Conservation (phyloP, 2,329 filamentous ascomycete species). For the Fusarium robinianum region DNA sequence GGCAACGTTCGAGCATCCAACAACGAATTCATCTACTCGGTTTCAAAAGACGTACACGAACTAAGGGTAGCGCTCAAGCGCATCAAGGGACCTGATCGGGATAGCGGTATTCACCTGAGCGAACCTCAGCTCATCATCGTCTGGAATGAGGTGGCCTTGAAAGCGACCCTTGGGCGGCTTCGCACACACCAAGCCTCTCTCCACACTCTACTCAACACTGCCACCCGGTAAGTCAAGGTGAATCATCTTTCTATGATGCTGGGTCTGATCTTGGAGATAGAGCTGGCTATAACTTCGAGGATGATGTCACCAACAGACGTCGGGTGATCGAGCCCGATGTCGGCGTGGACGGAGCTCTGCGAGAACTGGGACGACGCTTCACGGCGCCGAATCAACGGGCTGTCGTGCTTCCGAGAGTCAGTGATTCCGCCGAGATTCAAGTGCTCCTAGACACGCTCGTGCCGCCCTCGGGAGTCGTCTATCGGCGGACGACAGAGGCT, state of each 20-base stretch:
- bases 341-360: slow-evolving; percentile 32
- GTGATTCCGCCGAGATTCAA: slow-evolving; percentile 37
- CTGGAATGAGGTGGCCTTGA: slow-evolving; percentile 35
- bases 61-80: slow-evolving; percentile 33
- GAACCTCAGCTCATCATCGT: slow-evolving; percentile 37
- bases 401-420: slow-evolving; percentile 34
- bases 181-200: slow-evolving; percentile 37
- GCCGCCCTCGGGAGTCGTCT: slow-evolving; percentile 27
- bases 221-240: slow-evolving; percentile 25
- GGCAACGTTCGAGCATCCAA: slow-evolving; percentile 31
- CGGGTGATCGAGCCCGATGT: slow-evolving; percentile 37
- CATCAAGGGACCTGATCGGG: slow-evolving; percentile 34
- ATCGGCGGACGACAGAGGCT: slow-evolving; percentile 26
- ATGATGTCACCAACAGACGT: slow-evolving; percentile 29
- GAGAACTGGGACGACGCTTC: slow-evolving; percentile 32
- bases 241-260: neutral
- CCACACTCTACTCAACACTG: slow-evolving; percentile 35
- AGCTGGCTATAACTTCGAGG: slow-evolving; percentile 30
- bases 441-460: slow-evolving; percentile 36
- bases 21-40: slow-evolving; percentile 34
- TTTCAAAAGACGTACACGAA: slow-evolving; percentile 35
- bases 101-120: slow-evolving; percentile 34
- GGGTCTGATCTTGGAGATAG: slow-evolving; percentile 16
- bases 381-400: slow-evolving; percentile 30
- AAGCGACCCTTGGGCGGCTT: slow-evolving; percentile 27